Conservation (phyloP, 2,329 filamentous ascomycete species). For the Diaporthe batatas region DNA sequence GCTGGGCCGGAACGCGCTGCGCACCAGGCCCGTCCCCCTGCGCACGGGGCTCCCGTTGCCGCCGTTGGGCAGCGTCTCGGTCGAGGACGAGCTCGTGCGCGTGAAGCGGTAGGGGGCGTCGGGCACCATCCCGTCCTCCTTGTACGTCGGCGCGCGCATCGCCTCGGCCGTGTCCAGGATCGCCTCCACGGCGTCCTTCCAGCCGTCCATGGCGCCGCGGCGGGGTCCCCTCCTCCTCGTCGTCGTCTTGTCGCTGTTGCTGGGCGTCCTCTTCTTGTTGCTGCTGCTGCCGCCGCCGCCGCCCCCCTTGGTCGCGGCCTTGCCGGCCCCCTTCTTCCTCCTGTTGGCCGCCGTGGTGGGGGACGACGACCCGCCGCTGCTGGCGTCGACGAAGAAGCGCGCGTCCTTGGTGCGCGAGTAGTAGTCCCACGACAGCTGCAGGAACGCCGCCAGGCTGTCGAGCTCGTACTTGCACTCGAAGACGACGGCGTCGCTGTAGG, state of each 20-base stretch:
- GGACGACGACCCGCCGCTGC: background rate
- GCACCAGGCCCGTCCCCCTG: constrained; percentile 76
- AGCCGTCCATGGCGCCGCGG: constrained; percentile 51
- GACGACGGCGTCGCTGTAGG: constrained; percentile 73
- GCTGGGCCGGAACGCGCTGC: constrained; percentile 83
- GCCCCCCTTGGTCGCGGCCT: background rate
- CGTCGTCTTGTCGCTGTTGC: too few species aligned
- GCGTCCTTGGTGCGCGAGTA: constrained; percentile 75
- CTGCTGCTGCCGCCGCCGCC: background rate
- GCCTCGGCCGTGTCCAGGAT: constrained; percentile 74
- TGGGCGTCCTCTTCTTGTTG: background rate
- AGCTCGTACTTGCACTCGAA: constrained; percentile 91
- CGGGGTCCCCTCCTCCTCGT: too few species aligned
- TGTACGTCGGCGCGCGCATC: constrained; percentile 76
- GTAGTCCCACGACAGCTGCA: constrained; percentile 80
- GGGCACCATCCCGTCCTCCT: constrained; percentile 65
- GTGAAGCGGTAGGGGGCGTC: constrained; percentile 76
- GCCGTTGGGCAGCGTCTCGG: constrained; percentile 77
- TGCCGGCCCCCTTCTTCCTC: constrained; percentile 2
- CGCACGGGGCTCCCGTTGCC: constrained; percentile 81
- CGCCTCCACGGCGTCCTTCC: constrained; percentile 75
- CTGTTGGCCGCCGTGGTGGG: background rate
- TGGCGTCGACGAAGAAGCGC: constrained; percentile 74
- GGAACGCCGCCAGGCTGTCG: constrained; percentile 82
- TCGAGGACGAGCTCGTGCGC: constrained; percentile 74